A percentile compares a stretch with the other conserved stretches of the same genome.
These are phyloP conservation scores for Magnolia sinica DNA, from an alignment of 164 flowering plant species.

Conservation along the genomic window DNA sequence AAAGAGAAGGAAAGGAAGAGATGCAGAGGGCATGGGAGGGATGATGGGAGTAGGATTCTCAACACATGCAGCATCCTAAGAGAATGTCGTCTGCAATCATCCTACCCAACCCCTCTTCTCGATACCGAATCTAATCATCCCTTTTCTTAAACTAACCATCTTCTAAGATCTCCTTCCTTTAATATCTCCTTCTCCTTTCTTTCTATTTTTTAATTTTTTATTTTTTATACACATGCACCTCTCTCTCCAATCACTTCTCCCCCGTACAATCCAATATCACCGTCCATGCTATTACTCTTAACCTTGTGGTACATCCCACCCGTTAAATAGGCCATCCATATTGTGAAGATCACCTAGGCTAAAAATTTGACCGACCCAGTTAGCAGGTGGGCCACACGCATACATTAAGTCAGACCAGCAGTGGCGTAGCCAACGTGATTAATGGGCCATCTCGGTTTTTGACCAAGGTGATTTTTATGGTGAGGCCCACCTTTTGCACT, in stretches of 20 bases:
- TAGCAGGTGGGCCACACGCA: too few relatives aligned
- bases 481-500: too few relatives aligned
- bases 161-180: slow-evolving; percentile 9
- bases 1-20: slow-evolving; percentile 1
- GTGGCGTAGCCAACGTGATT: too few relatives aligned
- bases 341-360: too few relatives aligned
- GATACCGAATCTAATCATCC: slow-evolving; percentile 48
- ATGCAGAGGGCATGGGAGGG: slow-evolving; percentile 29
- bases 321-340: too few relatives aligned
- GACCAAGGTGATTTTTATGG: too few relatives aligned
- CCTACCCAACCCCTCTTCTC: slow-evolving; percentile 33
- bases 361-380: too few relatives aligned
- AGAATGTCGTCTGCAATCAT: slow-evolving; percentile 52
- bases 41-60: slow-evolving; percentile 47
- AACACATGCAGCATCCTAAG: slow-evolving; percentile 51
- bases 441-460: too few relatives aligned
- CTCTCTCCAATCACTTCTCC: background rate
- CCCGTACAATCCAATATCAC: background rate
- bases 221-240: slow-evolving; percentile 3
- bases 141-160: slow-evolving; percentile 12
- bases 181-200: slow-evolving; percentile 7
- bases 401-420: too few relatives aligned
- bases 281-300: too few relatives aligned
- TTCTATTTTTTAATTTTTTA: background rate
- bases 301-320: too few relatives aligned